These are phyloP conservation scores for Hymenoscyphus albidus DNA, from an alignment of 2,329 filamentous ascomycete species.

Conservation along the genomic window DNA sequence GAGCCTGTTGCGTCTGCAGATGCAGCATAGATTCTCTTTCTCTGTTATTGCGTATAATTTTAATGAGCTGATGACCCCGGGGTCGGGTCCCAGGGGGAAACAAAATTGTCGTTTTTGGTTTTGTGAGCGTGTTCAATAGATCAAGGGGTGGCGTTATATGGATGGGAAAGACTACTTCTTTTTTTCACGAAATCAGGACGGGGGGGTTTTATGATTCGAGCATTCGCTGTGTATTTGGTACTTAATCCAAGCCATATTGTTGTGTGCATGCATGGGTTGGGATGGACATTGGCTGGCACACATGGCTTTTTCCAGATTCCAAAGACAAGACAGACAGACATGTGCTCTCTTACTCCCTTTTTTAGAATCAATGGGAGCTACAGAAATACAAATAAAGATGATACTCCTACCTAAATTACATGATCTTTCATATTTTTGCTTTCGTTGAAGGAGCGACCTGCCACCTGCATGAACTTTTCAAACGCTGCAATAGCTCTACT, in stretches of 20 bases:
- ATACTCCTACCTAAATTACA: too few species aligned
- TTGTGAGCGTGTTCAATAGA: constrained; percentile 21
- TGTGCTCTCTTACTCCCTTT: too few species aligned
- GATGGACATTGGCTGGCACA: background rate
- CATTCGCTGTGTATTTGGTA: constrained; percentile 1
- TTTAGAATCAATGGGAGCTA: too few species aligned
- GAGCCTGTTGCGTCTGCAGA: constrained; percentile 79
- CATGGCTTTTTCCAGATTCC: background rate
- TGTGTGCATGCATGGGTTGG: background rate
- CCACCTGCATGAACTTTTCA: too few species aligned
- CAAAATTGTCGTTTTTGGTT: constrained; percentile 13
- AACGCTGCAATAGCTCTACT: too few species aligned
- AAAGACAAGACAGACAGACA: background rate
- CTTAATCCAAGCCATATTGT: constrained; percentile 2
- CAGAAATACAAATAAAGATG: too few species aligned
- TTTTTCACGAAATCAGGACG: background rate
- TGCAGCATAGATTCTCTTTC: constrained; percentile 56
- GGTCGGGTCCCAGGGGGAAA: constrained; percentile 2
- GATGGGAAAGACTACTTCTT: too few species aligned
- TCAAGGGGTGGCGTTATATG: constrained; percentile 14
- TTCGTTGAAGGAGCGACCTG: too few species aligned
- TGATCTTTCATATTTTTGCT: too few species aligned
- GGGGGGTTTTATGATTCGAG: background rate
- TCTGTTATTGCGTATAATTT: constrained; percentile 8
- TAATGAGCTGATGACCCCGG: constrained; percentile 16